Percentiles rank a stretch among this genome's conserved stretches.
These are phyloP conservation scores for Solanum clarkiae DNA, from an alignment of 257 asterid genomes.

Conservation along the genomic window DNA sequence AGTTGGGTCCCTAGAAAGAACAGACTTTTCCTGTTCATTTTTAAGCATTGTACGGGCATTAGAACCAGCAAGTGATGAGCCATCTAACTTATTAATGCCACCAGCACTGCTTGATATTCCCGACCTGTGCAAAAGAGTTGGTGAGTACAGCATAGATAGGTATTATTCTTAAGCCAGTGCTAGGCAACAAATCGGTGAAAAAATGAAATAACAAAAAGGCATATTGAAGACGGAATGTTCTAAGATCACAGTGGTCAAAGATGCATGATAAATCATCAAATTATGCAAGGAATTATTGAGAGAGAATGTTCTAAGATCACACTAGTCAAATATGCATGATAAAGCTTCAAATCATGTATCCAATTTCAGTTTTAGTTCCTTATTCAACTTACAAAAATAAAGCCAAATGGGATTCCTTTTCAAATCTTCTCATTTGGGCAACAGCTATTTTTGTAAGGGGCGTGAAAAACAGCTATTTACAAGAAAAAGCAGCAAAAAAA, in stretches of 20 bases:
- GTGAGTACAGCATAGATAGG: background rate
- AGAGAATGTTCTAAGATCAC: background rate
- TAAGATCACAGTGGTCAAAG: background rate
- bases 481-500: background rate
- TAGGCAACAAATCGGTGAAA: background rate
- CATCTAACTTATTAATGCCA: constrained; percentile 44
- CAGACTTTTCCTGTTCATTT: constrained; percentile 65
- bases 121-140: constrained; percentile 34
- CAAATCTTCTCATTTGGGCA: background rate
- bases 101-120: constrained; percentile 40
- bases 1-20: constrained; percentile 55
- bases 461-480: background rate
- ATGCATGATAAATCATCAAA: background rate
- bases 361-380: background rate
- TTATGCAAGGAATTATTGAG: background rate
- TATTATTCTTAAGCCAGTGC: background rate
- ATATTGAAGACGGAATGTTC: background rate
- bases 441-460: background rate
- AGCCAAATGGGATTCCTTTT: background rate
- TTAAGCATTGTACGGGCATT: constrained; percentile 48
- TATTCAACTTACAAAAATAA: background rate
- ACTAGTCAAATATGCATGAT: background rate
- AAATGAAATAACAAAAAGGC: background rate
- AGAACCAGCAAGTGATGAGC: constrained; percentile 51
- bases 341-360: background rate